Evolutionary conservation across 2,329 filamentous ascomycete genomes (phyloP), one percentile per base, ranked within the genome.

Genomic region (Diaporthe ilicicola): DNA sequence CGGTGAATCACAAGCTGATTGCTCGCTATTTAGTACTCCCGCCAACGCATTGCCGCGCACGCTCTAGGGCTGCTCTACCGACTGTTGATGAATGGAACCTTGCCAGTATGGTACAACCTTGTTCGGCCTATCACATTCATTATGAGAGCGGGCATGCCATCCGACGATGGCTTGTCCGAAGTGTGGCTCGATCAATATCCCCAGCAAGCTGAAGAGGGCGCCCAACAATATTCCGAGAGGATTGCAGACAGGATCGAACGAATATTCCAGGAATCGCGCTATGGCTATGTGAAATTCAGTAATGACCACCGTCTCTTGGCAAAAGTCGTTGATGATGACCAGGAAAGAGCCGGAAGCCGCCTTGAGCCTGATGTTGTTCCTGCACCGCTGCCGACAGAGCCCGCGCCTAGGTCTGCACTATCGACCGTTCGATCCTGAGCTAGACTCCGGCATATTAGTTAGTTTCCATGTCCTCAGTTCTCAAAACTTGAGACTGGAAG

Each of bases 121-220:
- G 44, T 55, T 19, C 19, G 22, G 13, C 64, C 64, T 3, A 19
- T 67, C 4, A 55, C 50, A 9, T 55, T 54, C 27, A 12, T 67
- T 13, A 1, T 54, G 27, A 32, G 29, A 42, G 24, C 39, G 1
- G 64, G 64, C 19, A 64, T 64, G 42, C 59, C 59, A 8, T 50
- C 59, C n/a, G 59, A 64, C 8, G 29, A 64, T 24, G 44, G 59
- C n/a, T 24, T 64, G 59, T 50, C 42, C 12, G 59, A 64, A 37
- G 24, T 64, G 44, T 64, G 59, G 59, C 8, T 64, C 8, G 48
- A 34, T 0, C 27, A 64, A 37, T 15, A 37, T 22, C 59, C 59
- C 5, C 34, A n/a, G 59, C 5, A 3, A 3, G 4, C 29, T 22
- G 13, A 37, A 4, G 44, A 64, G 44, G 24, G 19, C 29, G 59